Percentiles rank a stretch among this genome's conserved stretches.
Evolutionary conservation across 805 yeast species (phyloP).

Genomic region (Saccharomyces kudriavzevii): DNA sequence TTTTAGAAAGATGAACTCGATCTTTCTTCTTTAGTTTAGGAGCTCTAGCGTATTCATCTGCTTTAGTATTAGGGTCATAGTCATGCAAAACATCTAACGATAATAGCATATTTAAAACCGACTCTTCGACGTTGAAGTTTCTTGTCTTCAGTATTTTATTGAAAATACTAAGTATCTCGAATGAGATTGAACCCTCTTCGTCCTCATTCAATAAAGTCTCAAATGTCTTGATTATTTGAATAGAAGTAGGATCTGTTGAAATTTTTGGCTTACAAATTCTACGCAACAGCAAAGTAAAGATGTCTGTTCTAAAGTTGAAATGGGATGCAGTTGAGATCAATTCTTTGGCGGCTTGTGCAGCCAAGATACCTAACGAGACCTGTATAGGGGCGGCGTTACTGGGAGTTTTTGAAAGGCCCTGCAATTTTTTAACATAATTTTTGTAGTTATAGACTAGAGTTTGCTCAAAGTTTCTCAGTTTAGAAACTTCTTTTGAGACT

Average conservation of each 20-base stretch:
- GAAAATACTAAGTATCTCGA: constrained; percentile 62
- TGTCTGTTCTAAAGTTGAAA: constrained; percentile 75
- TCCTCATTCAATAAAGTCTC: constrained; percentile 72
- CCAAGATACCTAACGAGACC: constrained; percentile 41
- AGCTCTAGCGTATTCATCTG: constrained; percentile 36
- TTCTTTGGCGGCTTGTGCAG: constrained; percentile 75
- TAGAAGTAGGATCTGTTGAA: constrained; percentile 40
- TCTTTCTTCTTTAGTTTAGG: constrained; percentile 71
- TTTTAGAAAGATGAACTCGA: constrained; percentile 83
- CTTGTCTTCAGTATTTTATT: constrained; percentile 65
- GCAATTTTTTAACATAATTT: constrained; percentile 51
- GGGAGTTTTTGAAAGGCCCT: constrained; percentile 35
- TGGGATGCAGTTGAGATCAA: constrained; percentile 58
- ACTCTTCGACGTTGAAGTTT: constrained; percentile 74
- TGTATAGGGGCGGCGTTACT: constrained; percentile 27
- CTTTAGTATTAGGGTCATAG: constrained; percentile 58
- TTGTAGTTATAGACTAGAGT: constrained; percentile 61
- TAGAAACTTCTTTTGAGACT: constrained; percentile 75
- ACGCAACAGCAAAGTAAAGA: constrained; percentile 58
- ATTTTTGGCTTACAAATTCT: constrained; percentile 55
- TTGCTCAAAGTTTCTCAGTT: constrained; percentile 74
- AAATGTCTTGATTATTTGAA: constrained; percentile 52
- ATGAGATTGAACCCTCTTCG: constrained; percentile 70
- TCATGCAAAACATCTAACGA: constrained; percentile 60
- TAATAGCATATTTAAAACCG: constrained; percentile 64